Evolutionary conservation across 352 stramenopile species (phyloP), one percentile per base, ranked within the genome.

Genomic region (Phytopythium aichiense): DNA sequence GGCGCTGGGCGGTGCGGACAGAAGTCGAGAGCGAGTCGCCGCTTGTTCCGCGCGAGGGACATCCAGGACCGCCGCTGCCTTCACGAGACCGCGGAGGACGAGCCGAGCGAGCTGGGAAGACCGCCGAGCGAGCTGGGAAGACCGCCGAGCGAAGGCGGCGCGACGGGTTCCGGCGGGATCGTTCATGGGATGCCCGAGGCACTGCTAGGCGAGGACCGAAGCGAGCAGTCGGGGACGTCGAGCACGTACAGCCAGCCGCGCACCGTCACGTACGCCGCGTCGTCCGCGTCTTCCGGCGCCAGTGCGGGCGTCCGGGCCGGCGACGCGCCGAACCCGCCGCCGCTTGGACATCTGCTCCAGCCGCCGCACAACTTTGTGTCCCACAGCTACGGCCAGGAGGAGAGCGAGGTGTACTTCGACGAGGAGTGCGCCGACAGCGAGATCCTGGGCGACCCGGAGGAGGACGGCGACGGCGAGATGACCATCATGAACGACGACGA

Each of bases 401-500:
- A 71, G 48, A 53, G 62, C 38, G 38, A 68, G 48, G 38, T 66
- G 3, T 49, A 68, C 59, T 78, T 80, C 53, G 68, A 71, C 16
- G 69, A 79, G 5, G 68, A 84, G 67, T 80, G 71, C 52, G 67
- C 65, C 5, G 73, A 71, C 56, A 84, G 69, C 62, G 72, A 82
- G 45, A 75, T 87, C 49, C 50, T 87, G 25, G 69, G 76, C 33
- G 63, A 70, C 46, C 56, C 60, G 28, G 72, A 84, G 61, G 81
- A 83, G 60, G 81, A 83, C 68, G 52, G 25, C 33, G 67, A 71
- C 54, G 77, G 72, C 37, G 76, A 83, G 46, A 84, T 88, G 77
- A 86, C 76, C 15, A 88, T 87, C 45, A 84, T 87, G 77, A 83
- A 88, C 66, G 76, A 87, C 60, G 76, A 86, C 56, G 71, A 84